Evolutionary conservation across 164 flowering plant species (phyloP).

Genomic region (Vitis cinerea): DNA sequence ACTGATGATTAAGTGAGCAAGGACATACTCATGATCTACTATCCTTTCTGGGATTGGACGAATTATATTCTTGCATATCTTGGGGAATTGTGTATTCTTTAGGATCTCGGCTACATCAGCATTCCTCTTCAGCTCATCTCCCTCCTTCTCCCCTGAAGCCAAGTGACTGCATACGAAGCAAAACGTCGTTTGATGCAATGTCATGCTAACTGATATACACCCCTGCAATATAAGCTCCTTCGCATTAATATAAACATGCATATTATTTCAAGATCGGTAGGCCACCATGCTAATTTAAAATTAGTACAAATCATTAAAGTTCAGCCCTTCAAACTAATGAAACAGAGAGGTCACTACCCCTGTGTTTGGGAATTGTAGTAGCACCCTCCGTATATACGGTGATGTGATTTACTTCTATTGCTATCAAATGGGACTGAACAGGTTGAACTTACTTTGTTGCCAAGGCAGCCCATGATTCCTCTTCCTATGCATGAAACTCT

Average conservation of each 20-base stretch:
- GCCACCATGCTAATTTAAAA: no score
- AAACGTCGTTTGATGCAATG: conserved; percentile 81
- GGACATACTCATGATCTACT: conserved; percentile 76
- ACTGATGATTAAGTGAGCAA: not conserved
- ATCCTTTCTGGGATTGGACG: conserved; percentile 64
- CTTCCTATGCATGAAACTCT: conserved; percentile 67
- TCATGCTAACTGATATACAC: conserved; percentile 89
- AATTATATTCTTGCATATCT: conserved; percentile 55
- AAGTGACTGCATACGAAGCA: conserved; percentile 93
- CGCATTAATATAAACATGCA: not conserved
- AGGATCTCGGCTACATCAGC: conserved; percentile 80
- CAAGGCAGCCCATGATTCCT: conserved; percentile 90
- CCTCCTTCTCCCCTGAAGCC: conserved; percentile 98
- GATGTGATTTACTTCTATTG: no score
- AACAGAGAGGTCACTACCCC: no score
- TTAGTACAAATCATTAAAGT: no score
- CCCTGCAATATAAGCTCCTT: conserved; percentile 52
- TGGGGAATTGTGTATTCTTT: conserved; percentile 64
- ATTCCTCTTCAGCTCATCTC: conserved; percentile 82
- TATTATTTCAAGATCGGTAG: no score
- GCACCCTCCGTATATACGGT: no score
- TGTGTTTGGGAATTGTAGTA: no score
- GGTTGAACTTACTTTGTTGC: conserved; percentile 69
- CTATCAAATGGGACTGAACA: no score
- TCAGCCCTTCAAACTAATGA: no score